Evolutionary conservation across 257 asterid species (phyloP).

Genomic region (Plantago major): DNA sequence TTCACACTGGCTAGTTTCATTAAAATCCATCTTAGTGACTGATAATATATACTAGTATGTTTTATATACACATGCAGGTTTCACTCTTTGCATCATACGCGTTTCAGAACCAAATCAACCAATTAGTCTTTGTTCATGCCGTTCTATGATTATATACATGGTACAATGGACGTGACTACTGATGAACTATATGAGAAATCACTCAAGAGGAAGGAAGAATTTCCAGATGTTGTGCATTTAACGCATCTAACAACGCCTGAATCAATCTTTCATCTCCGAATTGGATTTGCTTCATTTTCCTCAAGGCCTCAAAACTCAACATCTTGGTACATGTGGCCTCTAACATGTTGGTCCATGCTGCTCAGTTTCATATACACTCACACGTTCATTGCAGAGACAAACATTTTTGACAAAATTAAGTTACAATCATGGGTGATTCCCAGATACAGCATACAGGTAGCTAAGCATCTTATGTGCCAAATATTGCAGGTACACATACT

Average conservation of each 20-base stretch:
- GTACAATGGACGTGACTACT: constrained; percentile 43
- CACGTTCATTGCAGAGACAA: constrained; percentile 45
- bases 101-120: constrained; percentile 52
- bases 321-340: constrained; percentile 43
- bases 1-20: too few species aligned
- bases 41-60: too few species aligned
- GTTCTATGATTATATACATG: constrained; percentile 49
- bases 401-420: constrained; percentile 33
- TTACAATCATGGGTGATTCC: constrained; percentile 57
- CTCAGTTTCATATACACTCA: constrained; percentile 25
- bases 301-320: constrained; percentile 42
- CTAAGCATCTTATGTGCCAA: neutral
- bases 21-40: too few species aligned
- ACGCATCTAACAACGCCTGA: constrained; percentile 58
- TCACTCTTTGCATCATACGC: constrained; percentile 67
- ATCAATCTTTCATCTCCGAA: constrained; percentile 46
- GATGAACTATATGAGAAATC: constrained; percentile 33
- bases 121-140: constrained; percentile 66
- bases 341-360: constrained; percentile 33
- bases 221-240: constrained; percentile 44
- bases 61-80: constrained; percentile 44
- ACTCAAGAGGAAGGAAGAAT: constrained; percentile 30
- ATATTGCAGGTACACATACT: too few species aligned
- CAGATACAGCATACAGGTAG: constrained; percentile 45
- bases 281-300: constrained; percentile 52